phyloP scores from a whole-genome alignment of 2,329 filamentous ascomycete species.

The Fusarium irregulare region DNA sequence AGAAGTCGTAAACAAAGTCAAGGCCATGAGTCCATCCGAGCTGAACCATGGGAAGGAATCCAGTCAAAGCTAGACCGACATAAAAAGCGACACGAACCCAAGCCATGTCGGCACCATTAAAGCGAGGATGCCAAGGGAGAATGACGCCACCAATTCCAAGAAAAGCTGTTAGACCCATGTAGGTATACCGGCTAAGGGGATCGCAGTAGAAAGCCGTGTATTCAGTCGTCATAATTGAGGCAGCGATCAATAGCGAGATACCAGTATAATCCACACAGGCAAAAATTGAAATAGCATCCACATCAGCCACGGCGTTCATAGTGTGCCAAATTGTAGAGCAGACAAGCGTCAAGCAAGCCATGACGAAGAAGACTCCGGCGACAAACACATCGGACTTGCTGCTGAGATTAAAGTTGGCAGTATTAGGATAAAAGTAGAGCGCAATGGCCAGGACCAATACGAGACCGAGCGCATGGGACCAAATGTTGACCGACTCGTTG shows the following conservation, averaged over 20 bases:
- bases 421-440: slow-evolving; percentile 95
- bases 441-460: slow-evolving; percentile 87
- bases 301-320: slow-evolving; percentile 95
- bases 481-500: slow-evolving; percentile 98
- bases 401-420: slow-evolving; percentile 85
- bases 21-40: slow-evolving; percentile 80
- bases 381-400: slow-evolving; percentile 91
- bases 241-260: slow-evolving; percentile 92
- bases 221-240: slow-evolving; percentile 97
- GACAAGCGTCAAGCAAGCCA: slow-evolving; percentile 91
- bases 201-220: slow-evolving; percentile 99
- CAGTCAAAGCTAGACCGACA: slow-evolving; percentile 85
- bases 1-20: slow-evolving; percentile 89
- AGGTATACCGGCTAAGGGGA: slow-evolving; percentile 84
- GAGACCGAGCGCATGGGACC: slow-evolving; percentile 93
- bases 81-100: slow-evolving; percentile 95
- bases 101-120: slow-evolving; percentile 92
- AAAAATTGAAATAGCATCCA: slow-evolving; percentile 90
- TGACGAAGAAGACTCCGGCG: slow-evolving; percentile 94
- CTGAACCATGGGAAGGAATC: slow-evolving; percentile 89
- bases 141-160: slow-evolving; percentile 90
- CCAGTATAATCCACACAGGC: slow-evolving; percentile 99
- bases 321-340: slow-evolving; percentile 99
- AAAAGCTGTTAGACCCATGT: slow-evolving; percentile 83
- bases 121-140: slow-evolving; percentile 93